A percentile compares a stretch with the other conserved stretches of the same genome.
Conservation (phyloP, 345 rosid species). For the Rubroshorea leprosula region DNA sequence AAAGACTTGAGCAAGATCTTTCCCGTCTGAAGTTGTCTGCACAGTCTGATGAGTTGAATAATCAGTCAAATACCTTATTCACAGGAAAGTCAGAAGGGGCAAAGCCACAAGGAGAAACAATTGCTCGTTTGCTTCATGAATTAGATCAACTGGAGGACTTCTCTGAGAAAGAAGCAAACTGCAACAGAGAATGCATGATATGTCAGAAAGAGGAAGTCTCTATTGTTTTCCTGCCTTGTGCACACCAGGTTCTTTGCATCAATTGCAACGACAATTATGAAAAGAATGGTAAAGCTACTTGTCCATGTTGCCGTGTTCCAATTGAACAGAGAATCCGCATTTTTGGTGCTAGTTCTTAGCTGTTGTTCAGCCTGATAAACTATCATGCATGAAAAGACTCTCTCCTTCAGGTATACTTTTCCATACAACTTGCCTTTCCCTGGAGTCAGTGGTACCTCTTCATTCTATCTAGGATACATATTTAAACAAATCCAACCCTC, state of each 20-base stretch:
- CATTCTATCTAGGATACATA: not conserved
- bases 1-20: constrained; percentile 76
- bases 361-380: constrained; percentile 5
- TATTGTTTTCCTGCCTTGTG: constrained; percentile 73
- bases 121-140: constrained; percentile 23
- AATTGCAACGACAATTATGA: constrained; percentile 58
- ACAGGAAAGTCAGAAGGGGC: not conserved
- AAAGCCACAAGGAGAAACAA: too few species aligned
- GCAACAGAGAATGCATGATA: constrained; percentile 58
- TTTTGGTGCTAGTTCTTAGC: constrained; percentile 65
- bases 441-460: not conserved
- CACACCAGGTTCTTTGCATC: constrained; percentile 69
- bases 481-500: not conserved
- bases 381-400: not conserved
- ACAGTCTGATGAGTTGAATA: constrained; percentile 29
- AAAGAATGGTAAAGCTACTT: constrained; percentile 54
- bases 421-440: not conserved
- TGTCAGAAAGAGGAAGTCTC: constrained; percentile 72
- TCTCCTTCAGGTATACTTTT: constrained; percentile 2
- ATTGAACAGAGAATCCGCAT: constrained; percentile 63
- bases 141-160: constrained; percentile 51
- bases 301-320: constrained; percentile 63
- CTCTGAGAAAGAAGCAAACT: constrained; percentile 33
- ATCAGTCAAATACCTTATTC: constrained; percentile 23
- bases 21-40: constrained; percentile 14